Evolutionary conservation across 345 rosid species (phyloP).

Genomic region (Ricinus communis): DNA sequence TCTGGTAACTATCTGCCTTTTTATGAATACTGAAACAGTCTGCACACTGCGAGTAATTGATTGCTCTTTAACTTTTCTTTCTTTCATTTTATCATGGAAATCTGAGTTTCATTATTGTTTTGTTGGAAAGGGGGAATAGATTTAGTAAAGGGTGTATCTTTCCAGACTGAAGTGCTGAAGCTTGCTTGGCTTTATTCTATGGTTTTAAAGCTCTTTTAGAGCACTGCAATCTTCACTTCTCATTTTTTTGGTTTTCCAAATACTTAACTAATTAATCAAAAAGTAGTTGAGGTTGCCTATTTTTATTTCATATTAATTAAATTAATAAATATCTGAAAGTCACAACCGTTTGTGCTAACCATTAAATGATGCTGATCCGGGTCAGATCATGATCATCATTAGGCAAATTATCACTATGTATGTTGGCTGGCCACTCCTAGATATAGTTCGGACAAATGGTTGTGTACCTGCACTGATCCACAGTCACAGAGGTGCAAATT

Average conservation of each 20-base stretch:
- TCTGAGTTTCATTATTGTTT: not conserved
- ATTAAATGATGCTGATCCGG: not conserved
- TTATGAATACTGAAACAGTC: constrained; percentile 7
- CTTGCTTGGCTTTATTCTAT: not conserved
- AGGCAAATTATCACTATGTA: not conserved
- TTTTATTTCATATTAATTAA: not conserved
- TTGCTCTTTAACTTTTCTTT: not conserved
- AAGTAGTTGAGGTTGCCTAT: not conserved
- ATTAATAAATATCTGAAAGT: not conserved
- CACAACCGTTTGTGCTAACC: not conserved
- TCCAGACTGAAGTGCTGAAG: not conserved
- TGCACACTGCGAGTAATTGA: not conserved
- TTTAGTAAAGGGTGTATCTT: not conserved
- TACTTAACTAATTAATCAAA: not conserved
- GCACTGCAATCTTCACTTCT: not conserved
- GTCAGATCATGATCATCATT: not conserved
- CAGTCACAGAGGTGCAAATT: not conserved
- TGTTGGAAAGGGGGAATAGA: not conserved
- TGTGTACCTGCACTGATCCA: not conserved
- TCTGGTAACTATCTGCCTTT: constrained; percentile 47
- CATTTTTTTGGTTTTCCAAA: not conserved
- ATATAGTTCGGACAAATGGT: not conserved
- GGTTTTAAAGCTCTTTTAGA: not conserved
- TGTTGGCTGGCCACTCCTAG: not conserved
- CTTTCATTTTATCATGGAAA: not conserved